A percentile compares a stretch with the other conserved stretches of the same genome.
Conservation (phyloP, 2,329 filamentous ascomycete genomes). For the Penicillium palitans region DNA sequence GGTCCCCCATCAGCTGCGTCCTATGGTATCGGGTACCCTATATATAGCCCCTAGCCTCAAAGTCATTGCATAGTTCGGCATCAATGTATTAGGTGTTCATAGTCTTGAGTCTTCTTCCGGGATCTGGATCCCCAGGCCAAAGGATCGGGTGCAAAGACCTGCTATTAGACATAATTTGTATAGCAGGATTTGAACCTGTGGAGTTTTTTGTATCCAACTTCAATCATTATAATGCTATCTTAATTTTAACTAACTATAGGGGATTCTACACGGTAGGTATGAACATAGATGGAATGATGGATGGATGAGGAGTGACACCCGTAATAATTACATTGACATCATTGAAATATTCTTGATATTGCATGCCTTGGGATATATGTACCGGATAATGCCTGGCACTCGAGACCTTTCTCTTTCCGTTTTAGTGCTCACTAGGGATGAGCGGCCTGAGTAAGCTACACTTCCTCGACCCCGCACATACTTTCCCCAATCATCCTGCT, state of each 20-base stretch:
- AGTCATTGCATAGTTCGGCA: neutral
- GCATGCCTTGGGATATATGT: neutral
- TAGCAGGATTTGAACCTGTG: neutral
- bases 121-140: neutral
- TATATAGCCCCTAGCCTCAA: neutral
- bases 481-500: too few relatives aligned
- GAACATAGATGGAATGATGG: too few relatives aligned
- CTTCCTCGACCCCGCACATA: too few relatives aligned
- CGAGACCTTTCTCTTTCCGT: too few relatives aligned
- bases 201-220: neutral
- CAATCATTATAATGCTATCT: neutral
- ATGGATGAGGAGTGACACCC: neutral
- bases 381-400: too few relatives aligned
- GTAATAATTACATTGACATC: neutral
- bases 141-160: neutral
- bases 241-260: too few relatives aligned
- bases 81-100: too few relatives aligned
- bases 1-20: too few relatives aligned
- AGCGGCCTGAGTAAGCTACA: too few relatives aligned
- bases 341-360: neutral
- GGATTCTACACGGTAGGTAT: neutral
- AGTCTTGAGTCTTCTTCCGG: neutral
- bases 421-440: too few relatives aligned
- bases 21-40: too few relatives aligned
- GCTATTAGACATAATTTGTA: too few relatives aligned